These are phyloP conservation scores for Candida jianshihensis DNA, from an alignment of 805 yeast genomes.

Conservation along the genomic window DNA sequence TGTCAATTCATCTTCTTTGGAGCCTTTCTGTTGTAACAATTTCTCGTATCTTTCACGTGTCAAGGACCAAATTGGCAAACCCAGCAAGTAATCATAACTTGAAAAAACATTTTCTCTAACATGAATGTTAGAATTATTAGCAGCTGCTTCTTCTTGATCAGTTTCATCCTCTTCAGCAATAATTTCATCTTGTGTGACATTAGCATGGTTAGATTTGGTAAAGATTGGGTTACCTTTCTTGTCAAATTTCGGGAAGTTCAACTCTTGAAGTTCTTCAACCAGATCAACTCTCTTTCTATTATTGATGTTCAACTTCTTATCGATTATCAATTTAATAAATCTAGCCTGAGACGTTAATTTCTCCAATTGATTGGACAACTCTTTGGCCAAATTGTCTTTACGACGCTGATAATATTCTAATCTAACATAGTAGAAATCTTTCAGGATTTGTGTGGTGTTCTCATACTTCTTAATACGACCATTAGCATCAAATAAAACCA, in stretches of 20 bases:
- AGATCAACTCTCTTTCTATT: constrained; percentile 67
- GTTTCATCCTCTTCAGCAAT: constrained; percentile 32
- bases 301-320: constrained; percentile 57
- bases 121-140: constrained; percentile 30
- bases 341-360: constrained; percentile 79
- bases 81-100: constrained; percentile 78
- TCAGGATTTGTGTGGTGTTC: constrained; percentile 65
- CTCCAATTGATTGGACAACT: constrained; percentile 67
- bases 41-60: constrained; percentile 85
- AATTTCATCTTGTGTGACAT: constrained; percentile 30
- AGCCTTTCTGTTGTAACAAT: constrained; percentile 64
- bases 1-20: constrained; percentile 65
- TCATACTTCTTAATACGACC: constrained; percentile 85
- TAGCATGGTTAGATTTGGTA: constrained; percentile 28
- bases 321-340: constrained; percentile 86
- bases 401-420: constrained; percentile 87
- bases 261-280: constrained; percentile 51
- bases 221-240: constrained; percentile 60
- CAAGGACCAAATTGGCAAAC: constrained; percentile 91
- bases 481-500: constrained; percentile 92
- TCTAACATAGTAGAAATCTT: constrained; percentile 80
- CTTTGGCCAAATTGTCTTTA: constrained; percentile 69
- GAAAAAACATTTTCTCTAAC: constrained; percentile 46
- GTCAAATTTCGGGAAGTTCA: constrained; percentile 72
- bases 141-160: constrained; percentile 35